A percentile compares a stretch with the other conserved stretches of the same genome.
These are phyloP conservation scores for Punica granatum DNA, from an alignment of 345 rosid species.

Conservation along the genomic window DNA sequence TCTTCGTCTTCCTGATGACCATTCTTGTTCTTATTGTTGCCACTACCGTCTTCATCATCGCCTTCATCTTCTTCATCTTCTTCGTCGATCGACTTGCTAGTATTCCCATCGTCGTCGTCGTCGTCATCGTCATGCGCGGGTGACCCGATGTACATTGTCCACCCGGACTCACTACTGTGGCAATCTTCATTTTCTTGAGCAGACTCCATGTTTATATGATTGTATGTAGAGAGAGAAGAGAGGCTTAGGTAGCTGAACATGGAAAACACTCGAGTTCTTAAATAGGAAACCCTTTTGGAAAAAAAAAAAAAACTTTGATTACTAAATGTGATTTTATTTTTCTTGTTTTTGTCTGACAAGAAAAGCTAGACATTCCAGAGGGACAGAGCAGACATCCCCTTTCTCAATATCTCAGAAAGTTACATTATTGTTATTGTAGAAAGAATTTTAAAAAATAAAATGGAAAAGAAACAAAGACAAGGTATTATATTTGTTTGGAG, in stretches of 20 bases:
- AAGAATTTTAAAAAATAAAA: too few relatives aligned
- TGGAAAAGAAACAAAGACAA: too few relatives aligned
- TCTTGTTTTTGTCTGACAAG: background rate
- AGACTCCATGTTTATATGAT: constrained; percentile 31
- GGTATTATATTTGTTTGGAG: too few relatives aligned
- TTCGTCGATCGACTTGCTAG: background rate
- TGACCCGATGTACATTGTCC: constrained; percentile 70
- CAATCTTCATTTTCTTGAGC: constrained; percentile 34
- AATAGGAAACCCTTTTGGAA: background rate
- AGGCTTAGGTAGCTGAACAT: background rate
- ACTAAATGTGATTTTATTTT: background rate
- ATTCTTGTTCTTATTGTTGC: constrained; percentile 4
- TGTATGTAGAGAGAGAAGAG: background rate
- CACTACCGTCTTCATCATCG: constrained; percentile 14
- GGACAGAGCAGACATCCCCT: constrained; percentile 21
- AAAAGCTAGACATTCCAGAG: constrained; percentile 3
- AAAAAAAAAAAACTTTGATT: background rate
- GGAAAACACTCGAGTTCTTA: constrained; percentile 6
- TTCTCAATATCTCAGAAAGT: constrained; percentile 19
- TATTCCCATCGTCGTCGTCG: constrained; percentile 1
- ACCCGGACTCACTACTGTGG: constrained; percentile 60
- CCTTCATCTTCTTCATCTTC: too few relatives aligned
- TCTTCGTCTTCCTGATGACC: constrained; percentile 14
- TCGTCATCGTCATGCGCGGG: constrained; percentile 16
- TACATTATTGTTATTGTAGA: too few relatives aligned